Evolutionary conservation across 2,329 filamentous ascomycete genomes (phyloP).

Genomic region (Paramyrothecium roridum): DNA sequence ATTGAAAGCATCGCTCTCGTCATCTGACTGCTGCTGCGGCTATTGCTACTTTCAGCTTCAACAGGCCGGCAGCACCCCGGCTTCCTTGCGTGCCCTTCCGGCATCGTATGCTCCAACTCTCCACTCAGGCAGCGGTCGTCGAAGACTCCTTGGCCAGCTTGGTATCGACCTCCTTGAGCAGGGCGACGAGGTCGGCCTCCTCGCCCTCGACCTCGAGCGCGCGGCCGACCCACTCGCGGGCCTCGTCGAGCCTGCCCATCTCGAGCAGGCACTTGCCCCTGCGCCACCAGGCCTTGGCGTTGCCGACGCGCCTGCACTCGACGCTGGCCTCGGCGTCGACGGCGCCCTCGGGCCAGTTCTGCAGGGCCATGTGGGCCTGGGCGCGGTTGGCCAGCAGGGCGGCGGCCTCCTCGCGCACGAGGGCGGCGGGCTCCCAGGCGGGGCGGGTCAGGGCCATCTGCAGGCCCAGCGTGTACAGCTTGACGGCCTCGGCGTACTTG

Average conservation of each 20-base stretch:
- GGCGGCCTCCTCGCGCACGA: constrained; percentile 82
- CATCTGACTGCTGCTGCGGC: no score
- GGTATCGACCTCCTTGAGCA: constrained; percentile 61
- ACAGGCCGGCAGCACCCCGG: no score
- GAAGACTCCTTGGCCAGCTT: constrained; percentile 31
- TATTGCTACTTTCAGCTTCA: no score
- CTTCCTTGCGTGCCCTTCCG: no score
- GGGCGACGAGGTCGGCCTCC: constrained; percentile 59
- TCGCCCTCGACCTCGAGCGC: constrained; percentile 81
- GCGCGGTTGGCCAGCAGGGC: constrained; percentile 82
- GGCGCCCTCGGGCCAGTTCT: constrained; percentile 81
- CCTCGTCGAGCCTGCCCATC: constrained; percentile 87
- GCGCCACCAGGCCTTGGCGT: constrained; percentile 94
- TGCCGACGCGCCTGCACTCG: constrained; percentile 80
- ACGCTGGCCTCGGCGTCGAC: constrained; percentile 85
- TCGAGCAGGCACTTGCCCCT: constrained; percentile 80
- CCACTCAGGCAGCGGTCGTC: constrained; percentile 19
- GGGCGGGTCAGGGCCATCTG: constrained; percentile 84
- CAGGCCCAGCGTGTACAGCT: constrained; percentile 80
- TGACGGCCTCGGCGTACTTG: constrained; percentile 70
- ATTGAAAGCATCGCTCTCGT: no score
- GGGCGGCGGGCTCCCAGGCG: constrained; percentile 73
- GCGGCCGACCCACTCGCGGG: constrained; percentile 70
- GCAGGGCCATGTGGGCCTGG: constrained; percentile 81
- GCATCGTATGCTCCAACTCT: background rate